Evolutionary conservation across 2,329 filamentous ascomycete species (phyloP), one percentile per base, ranked within the genome.

Genomic region (Claviceps fusiformis): DNA sequence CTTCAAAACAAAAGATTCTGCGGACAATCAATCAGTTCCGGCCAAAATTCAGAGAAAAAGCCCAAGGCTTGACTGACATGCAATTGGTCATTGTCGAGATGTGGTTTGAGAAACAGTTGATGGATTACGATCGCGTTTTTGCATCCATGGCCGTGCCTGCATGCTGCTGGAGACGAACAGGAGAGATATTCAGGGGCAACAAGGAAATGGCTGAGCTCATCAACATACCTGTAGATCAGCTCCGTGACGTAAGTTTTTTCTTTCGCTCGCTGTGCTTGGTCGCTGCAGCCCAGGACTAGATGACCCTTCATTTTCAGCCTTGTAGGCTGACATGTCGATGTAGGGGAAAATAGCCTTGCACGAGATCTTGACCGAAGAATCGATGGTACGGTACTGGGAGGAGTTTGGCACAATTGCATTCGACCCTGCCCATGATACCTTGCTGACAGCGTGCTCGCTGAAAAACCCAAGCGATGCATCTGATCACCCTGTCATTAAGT

Each of bases 201-300:
- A 95, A 95, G 66, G 93, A 98, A 71, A 98, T 98, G 92, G 93
- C 93, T 7, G 89, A 97, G 70, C 76, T 98, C 56, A 92, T 98
- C 59, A 85, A 91, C 62, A 90, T 96, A 35, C 89, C 90, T 0
- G 91, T 96, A 62, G 92, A 96, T 63, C 85, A 83, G 58, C 71
- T 98, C 60, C 81, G 92, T 75, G 93, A 97, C 73, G 91, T 95
- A 72, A 74, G 89, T 54, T 17, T 31, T 3, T 7, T 10, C 31
- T 33, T 7, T 9, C 9, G 15, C 4, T 48, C n/a, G 19, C n/a
- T 37, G 15, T 24, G 33, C 19, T 29, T 4, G 9, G 47, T 6
- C 5, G n/a, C 31, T 35, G 3, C 35, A 17, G 31, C 9, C 19
- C 19, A 27, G 29, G 19, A 24, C 10, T 35, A n/a, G 31, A n/a